phyloP scores from a whole-genome alignment of 257 asterid genomes.

The Solanum habrochaites region DNA sequence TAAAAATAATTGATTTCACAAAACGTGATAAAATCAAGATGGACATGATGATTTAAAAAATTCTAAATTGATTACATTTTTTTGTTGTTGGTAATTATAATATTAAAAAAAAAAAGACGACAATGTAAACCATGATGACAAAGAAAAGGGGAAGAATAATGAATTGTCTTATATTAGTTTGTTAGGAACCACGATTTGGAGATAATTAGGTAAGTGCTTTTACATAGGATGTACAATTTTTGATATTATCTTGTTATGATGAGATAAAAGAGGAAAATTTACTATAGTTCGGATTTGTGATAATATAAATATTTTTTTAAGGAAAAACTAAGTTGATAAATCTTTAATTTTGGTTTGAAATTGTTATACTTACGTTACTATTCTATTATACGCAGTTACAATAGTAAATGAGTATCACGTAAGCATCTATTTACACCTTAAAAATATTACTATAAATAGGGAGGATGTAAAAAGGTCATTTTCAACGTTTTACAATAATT shows the following conservation, averaged over 20 bases:
- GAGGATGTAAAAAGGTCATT: accelerated
- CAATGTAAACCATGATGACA: not conserved
- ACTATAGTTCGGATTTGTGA: not conserved
- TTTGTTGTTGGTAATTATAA: not conserved
- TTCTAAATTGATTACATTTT: not conserved
- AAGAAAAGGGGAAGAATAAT: not conserved
- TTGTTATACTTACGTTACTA: too few relatives aligned
- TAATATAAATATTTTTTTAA: not conserved
- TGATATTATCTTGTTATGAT: not conserved
- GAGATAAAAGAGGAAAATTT: not conserved
- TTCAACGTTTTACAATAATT: too few relatives aligned
- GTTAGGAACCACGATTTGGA: not conserved
- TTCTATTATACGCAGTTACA: too few relatives aligned
- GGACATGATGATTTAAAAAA: not conserved
- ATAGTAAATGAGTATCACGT: too few relatives aligned
- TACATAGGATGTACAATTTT: not conserved
- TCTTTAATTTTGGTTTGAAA: too few relatives aligned
- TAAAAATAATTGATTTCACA: not conserved
- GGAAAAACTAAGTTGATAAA: too few relatives aligned
- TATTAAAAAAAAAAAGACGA: not conserved
- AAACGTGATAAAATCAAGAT: not conserved
- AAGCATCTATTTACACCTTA: too few relatives aligned
- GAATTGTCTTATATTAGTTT: not conserved
- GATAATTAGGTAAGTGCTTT: not conserved
- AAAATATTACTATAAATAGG: too few relatives aligned